phyloP scores from a whole-genome alignment of 2,329 filamentous ascomycete genomes.

The Colletotrichum liaoningense region DNA sequence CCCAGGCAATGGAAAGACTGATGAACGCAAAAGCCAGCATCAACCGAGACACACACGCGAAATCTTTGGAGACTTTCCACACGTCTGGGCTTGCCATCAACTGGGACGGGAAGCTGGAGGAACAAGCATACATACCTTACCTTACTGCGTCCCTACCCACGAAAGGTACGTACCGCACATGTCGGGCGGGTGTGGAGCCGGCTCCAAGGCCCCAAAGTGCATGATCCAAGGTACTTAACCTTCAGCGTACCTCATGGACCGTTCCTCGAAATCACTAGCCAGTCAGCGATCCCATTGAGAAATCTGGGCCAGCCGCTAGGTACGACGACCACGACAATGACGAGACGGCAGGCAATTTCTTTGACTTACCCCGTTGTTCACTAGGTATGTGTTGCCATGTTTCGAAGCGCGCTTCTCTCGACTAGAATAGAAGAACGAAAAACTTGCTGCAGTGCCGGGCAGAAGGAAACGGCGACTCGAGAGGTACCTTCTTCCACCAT shows the following conservation, averaged over 20 bases:
- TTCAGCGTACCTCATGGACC: constrained; percentile 33
- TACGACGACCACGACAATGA: not conserved
- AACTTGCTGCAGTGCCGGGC: not conserved
- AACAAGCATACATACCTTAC: constrained; percentile 8
- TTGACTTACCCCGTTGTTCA: not conserved
- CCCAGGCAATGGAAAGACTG: constrained; percentile 13
- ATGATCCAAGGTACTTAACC: constrained; percentile 34
- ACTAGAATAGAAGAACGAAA: not conserved
- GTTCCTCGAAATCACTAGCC: constrained; percentile 20
- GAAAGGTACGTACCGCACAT: constrained; percentile 24
- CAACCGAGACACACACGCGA: constrained; percentile 24
- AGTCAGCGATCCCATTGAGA: constrained; percentile 3
- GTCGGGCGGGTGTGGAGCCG: constrained; percentile 32
- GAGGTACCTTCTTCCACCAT: not conserved
- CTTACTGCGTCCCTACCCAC: not conserved
- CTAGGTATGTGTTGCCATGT: not conserved
- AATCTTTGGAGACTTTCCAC: constrained; percentile 15
- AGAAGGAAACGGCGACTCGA: not conserved
- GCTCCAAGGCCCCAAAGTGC: constrained; percentile 16
- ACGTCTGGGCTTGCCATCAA: not conserved
- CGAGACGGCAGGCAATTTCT: not conserved
- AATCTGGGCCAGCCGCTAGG: not conserved
- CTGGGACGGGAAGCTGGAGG: constrained; percentile 23
- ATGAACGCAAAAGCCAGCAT: constrained; percentile 27
- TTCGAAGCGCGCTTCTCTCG: not conserved